Percentiles rank a stretch among this genome's conserved stretches.
phyloP scores from a whole-genome alignment of 179 eudicot genomes.

The Actinidia polygama region DNA sequence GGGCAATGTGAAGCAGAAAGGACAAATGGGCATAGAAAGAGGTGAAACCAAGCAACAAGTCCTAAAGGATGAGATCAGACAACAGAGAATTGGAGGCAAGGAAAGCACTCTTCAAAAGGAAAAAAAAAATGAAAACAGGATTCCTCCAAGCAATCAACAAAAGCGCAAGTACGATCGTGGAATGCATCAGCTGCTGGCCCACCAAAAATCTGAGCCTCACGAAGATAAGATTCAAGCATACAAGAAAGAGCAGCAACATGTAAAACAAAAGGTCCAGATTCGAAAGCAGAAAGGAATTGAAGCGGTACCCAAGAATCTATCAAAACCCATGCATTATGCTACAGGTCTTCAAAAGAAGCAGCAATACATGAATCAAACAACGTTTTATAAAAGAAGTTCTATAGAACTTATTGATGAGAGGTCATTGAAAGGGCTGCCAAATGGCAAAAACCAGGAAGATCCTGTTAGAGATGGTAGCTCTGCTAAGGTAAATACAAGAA shows the following conservation, averaged over 20 bases:
- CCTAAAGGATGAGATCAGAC: slow-evolving; percentile 23
- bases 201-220: slow-evolving; percentile 32
- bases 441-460: slow-evolving; percentile 27
- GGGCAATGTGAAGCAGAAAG: slow-evolving; percentile 21
- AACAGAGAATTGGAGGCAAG: slow-evolving; percentile 19
- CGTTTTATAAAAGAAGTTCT: slow-evolving; percentile 22
- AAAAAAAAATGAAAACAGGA: slow-evolving; percentile 29
- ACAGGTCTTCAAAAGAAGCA: slow-evolving; percentile 34
- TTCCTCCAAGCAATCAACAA: slow-evolving; percentile 26
- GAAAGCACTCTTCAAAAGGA: slow-evolving; percentile 30
- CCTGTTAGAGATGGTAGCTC: slow-evolving; percentile 16
- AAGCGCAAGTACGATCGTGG: slow-evolving; percentile 28
- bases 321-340: slow-evolving; percentile 26
- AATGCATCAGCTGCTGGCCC: slow-evolving; percentile 28
- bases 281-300: slow-evolving; percentile 29
- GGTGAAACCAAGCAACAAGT: slow-evolving; percentile 27
- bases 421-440: slow-evolving; percentile 28
- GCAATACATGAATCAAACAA: slow-evolving; percentile 23
- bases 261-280: slow-evolving; percentile 28
- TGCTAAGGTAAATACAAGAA: slow-evolving; percentile 18
- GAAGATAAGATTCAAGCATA: slow-evolving; percentile 42
- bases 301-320: slow-evolving; percentile 23
- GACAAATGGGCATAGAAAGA: slow-evolving; percentile 24
- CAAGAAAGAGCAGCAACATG: slow-evolving; percentile 33
- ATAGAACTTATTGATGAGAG: slow-evolving; percentile 15